Base-by-base conservation (phyloP, 2,329 filamentous ascomycete genomes). In the Thelonectria olida region DNA sequence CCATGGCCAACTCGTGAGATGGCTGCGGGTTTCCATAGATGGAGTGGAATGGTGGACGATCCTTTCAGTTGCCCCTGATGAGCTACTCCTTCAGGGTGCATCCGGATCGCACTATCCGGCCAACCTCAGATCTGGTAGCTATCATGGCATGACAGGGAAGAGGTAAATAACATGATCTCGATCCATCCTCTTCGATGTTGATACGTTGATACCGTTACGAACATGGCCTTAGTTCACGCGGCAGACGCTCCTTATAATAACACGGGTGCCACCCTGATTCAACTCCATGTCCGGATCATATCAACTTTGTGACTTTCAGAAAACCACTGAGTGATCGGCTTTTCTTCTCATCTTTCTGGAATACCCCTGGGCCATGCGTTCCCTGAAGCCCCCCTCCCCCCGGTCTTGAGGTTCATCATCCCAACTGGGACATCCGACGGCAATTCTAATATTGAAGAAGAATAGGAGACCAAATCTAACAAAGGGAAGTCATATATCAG, bases 41-140 rank as follows among this genome's bases (percentile, higher is more conserved):
- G 31, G 31, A 34, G 13, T 34, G 31, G n/a, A n/a, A n/a, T n/a
- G n/a, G n/a, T n/a, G n/a, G n/a, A n/a, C n/a, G n/a, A n/a, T n/a
- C n/a, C n/a, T n/a, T n/a, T n/a, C n/a, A n/a, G n/a, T n/a, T n/a
- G 5, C 49, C 49, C 36, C 25, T 41, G 50, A 20, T 13, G 12
- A 17, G 5, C 27, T 28, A 27, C 19, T 23, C 19, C 28, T 10
- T 44, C 44, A 31, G 23, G 44, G 36, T 39, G 47, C 44, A 39
- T 55, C 44, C 53, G 53, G 53, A 55, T 49, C 42, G 34, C 28
- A n/a, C 10, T 41, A 38, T 55, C 53, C 34, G 53, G 49, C 22
- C n/a, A 55, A 49, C 31, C 53, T 48, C 31, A 55, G 53, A 49
- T 49, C 42, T 55, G 15, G n/a, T n/a, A n/a, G n/a, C n/a, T n/a